Conservation (phyloP, 1,284 basidiomycete genomes). For the Trichosporon ovoides region DNA sequence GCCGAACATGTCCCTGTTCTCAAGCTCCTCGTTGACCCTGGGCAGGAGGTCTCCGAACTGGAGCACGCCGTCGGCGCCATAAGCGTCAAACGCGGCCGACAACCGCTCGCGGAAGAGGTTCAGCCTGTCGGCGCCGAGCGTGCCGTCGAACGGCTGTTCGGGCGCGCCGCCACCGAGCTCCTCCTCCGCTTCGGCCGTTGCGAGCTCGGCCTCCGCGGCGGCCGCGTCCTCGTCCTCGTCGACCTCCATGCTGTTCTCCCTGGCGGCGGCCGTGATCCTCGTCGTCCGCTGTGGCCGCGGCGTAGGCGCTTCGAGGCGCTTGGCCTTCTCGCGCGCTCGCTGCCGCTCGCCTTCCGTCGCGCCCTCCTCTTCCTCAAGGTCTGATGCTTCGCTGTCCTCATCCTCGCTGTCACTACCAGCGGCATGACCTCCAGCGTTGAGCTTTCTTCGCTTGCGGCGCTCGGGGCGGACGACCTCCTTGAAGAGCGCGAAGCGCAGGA, state of each 20-base stretch:
- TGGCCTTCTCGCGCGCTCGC: conserved; percentile 50
- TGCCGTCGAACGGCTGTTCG: not conserved
- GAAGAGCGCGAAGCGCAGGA: conserved; percentile 95
- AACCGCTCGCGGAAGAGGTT: conserved; percentile 71
- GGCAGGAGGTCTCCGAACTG: conserved; percentile 67
- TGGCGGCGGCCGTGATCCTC: not conserved
- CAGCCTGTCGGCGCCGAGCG: conserved; percentile 55
- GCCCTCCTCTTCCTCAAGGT: conserved; percentile 24
- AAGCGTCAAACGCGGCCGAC: conserved; percentile 62
- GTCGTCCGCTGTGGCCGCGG: not conserved
- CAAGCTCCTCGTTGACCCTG: conserved; percentile 71
- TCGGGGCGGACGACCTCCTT: conserved; percentile 85
- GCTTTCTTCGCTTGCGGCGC: conserved; percentile 68
- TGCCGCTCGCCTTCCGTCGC: conserved; percentile 32
- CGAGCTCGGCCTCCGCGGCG: conserved; percentile 26
- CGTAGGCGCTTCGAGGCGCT: conserved; percentile 49
- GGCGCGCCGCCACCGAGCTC: conserved; percentile 24
- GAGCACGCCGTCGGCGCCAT: conserved; percentile 68
- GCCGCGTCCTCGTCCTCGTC: conserved; percentile 22
- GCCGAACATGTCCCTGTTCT: conserved; percentile 66
- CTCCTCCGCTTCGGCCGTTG: conserved; percentile 23
- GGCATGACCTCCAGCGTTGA: conserved; percentile 59
- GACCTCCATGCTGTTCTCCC: conserved; percentile 19
- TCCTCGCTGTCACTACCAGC: conserved; percentile 54
- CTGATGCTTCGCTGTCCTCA: conserved; percentile 53